Evolutionary conservation across 495 filamentous ascomycete genomes (phyloP).

Genomic region (Lasiosphaeriaceae sp.): DNA sequence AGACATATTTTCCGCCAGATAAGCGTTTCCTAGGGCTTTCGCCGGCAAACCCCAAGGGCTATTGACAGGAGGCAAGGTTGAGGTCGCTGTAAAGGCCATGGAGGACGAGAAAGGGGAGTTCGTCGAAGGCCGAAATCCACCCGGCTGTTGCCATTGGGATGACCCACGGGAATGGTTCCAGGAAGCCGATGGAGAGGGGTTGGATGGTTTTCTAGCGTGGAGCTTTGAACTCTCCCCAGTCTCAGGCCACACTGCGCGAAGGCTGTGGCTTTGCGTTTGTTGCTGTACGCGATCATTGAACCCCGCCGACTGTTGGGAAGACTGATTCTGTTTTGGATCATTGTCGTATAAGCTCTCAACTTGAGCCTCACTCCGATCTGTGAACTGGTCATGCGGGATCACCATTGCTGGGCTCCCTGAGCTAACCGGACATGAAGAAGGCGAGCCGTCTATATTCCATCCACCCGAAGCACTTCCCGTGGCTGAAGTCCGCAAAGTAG

Average conservation of each 20-base stretch:
- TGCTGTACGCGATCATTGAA: background rate
- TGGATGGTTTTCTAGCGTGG: slow-evolving; percentile 2
- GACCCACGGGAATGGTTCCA: slow-evolving; percentile 6
- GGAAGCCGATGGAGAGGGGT: slow-evolving; percentile 2
- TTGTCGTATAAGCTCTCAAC: background rate
- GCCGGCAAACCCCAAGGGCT: slow-evolving; percentile 25
- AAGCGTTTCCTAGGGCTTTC: slow-evolving; percentile 1
- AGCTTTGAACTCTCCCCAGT: background rate
- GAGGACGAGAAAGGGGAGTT: slow-evolving; percentile 21
- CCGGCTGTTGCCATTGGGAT: slow-evolving; percentile 6
- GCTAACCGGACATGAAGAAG: slow-evolving; percentile 16
- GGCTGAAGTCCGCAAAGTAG: background rate
- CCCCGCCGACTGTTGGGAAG: background rate
- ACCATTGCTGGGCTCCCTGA: slow-evolving; percentile 9
- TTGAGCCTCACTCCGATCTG: background rate
- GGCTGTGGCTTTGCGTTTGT: background rate
- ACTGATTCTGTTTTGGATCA: background rate
- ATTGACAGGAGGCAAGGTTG: slow-evolving; percentile 26
- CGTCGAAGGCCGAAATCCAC: background rate
- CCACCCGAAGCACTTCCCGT: background rate
- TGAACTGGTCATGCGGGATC: slow-evolving; percentile 5
- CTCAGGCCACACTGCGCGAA: slow-evolving; percentile 11
- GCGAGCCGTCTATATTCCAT: slow-evolving; percentile 8
- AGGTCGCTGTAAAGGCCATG: slow-evolving; percentile 19
- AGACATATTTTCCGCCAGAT: background rate